Conservation (phyloP, 192 early-diverging fungal genomes). For the Oehlia diaphana region DNA sequence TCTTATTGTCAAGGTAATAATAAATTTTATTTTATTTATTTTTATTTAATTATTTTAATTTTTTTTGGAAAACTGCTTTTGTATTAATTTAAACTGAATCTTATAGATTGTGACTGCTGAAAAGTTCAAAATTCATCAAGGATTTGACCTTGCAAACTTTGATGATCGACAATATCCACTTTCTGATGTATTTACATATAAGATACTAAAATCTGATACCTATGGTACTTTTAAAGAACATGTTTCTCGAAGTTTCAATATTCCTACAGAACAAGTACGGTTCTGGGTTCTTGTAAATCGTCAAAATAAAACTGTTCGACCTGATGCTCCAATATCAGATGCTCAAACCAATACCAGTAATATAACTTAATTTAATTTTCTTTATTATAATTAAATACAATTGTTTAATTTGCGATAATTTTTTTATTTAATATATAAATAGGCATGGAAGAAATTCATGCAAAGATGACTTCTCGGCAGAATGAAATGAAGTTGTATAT, state of each 20-base stretch:
- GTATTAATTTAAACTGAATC: not conserved
- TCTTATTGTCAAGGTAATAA: constrained; percentile 56
- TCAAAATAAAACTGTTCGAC: constrained; percentile 89
- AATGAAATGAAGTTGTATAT: constrained; percentile 42
- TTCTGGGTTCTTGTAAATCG: constrained; percentile 90
- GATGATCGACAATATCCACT: constrained; percentile 47
- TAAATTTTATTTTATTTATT: too few relatives aligned
- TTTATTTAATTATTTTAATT: too few relatives aligned
- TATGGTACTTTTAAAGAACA: constrained; percentile 55
- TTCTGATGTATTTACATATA: constrained; percentile 33
- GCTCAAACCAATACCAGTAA: constrained; percentile 46
- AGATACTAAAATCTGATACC: constrained; percentile 58
- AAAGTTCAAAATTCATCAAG: constrained; percentile 67
- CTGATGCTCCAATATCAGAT: constrained; percentile 69
- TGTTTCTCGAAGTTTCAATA: constrained; percentile 47
- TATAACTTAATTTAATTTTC: constrained; percentile 2
- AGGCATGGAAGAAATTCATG: constrained; percentile 41
- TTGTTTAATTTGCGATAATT: too few relatives aligned
- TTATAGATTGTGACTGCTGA: constrained; percentile 64
- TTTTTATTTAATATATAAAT: too few relatives aligned
- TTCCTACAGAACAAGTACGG: constrained; percentile 59
- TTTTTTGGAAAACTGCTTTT: not conserved
- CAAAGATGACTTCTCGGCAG: constrained; percentile 36
- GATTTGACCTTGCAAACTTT: constrained; percentile 87
- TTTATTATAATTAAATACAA: too few relatives aligned